These are phyloP conservation scores for Alternaria arbusti DNA, from an alignment of 2,329 filamentous ascomycete species.

Conservation along the genomic window DNA sequence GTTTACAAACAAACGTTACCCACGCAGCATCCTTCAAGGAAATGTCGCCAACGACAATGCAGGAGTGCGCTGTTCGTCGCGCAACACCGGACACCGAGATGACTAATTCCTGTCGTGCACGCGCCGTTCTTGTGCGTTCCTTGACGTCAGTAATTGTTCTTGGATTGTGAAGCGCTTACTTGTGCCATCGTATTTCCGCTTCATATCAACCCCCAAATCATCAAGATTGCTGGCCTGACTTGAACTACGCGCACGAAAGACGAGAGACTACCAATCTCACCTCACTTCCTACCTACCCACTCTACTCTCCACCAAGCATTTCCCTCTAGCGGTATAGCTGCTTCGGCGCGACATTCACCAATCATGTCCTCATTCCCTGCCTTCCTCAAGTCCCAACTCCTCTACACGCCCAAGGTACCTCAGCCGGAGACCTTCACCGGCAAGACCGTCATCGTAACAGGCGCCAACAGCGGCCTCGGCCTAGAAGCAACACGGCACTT, in stretches of 20 bases:
- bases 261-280: neutral
- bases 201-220: neutral
- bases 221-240: neutral
- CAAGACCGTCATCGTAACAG: constrained; percentile 54
- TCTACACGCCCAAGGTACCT: constrained; percentile 4
- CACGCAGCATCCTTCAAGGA: neutral
- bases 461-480: constrained; percentile 51
- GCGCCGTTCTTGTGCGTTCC: neutral
- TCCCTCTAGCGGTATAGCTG: neutral
- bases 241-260: neutral
- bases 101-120: neutral
- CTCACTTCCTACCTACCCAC: neutral
- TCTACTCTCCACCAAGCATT: neutral
- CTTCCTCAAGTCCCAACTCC: constrained; percentile 2
- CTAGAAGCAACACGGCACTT: constrained; percentile 45
- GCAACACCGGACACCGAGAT: neutral
- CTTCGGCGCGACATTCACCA: neutral
- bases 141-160: neutral
- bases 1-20: neutral
- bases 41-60: neutral
- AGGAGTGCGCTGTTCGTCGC: neutral
- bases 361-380: constrained; percentile 5
- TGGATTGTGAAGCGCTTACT: neutral
- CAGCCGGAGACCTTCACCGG: constrained; percentile 17
- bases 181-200: neutral